Conservation (phyloP, 2,329 filamentous ascomycete species). For the Tolypocladium endophyticum region DNA sequence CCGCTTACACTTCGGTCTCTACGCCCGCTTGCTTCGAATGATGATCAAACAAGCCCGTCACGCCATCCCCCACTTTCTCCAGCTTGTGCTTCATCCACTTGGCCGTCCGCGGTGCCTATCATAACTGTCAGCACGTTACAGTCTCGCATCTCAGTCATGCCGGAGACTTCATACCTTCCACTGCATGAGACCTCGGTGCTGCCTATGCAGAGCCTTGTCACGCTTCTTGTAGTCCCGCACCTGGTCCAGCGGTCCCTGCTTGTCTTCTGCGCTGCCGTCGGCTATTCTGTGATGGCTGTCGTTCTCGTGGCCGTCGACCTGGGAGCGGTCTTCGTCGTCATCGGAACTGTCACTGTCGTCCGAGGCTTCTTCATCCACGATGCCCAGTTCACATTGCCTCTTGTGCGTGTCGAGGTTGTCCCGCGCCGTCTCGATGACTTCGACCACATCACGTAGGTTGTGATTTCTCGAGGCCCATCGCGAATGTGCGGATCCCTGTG, state of each 20-base stretch:
- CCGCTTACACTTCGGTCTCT: constrained; percentile 55
- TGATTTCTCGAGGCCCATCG: constrained; percentile 22
- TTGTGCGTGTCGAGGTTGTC: constrained; percentile 21
- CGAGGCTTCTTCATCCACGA: constrained; percentile 20
- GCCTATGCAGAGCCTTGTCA: constrained; percentile 49
- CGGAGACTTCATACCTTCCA: constrained; percentile 36
- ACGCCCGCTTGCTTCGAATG: constrained; percentile 46
- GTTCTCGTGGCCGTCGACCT: constrained; percentile 16
- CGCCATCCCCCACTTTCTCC: constrained; percentile 47
- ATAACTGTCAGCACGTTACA: not conserved
- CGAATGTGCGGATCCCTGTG: constrained; percentile 23
- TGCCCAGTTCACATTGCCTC: constrained; percentile 22
- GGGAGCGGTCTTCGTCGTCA: constrained; percentile 11
- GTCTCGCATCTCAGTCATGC: constrained; percentile 1
- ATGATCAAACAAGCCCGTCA: constrained; percentile 47
- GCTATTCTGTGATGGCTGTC: constrained; percentile 23
- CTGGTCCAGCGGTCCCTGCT: constrained; percentile 37
- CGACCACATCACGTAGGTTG: constrained; percentile 26
- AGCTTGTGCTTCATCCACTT: constrained; percentile 42
- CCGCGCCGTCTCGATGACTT: constrained; percentile 35
- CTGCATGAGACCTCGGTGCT: constrained; percentile 64
- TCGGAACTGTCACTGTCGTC: constrained; percentile 17
- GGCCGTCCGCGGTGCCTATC: constrained; percentile 31
- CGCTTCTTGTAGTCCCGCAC: constrained; percentile 50
- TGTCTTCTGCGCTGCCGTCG: constrained; percentile 24